phyloP scores from a whole-genome alignment of 441 rosid species.

The Brassica balearica region DNA sequence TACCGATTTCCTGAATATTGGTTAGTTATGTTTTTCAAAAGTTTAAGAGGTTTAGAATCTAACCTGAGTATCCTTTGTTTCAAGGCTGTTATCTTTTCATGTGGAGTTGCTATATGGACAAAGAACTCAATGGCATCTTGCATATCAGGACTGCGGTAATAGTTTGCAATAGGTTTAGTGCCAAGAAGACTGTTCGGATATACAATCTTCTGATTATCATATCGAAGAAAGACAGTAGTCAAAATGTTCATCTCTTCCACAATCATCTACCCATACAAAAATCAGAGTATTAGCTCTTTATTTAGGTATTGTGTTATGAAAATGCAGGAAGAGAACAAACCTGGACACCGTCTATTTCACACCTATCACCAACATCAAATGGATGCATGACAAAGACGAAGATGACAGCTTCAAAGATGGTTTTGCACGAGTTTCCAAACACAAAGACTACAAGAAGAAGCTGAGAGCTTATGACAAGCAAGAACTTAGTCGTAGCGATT shows the following conservation, averaged over 20 bases:
- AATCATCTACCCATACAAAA: conserved; percentile 32
- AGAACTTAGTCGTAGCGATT: conserved; percentile 46
- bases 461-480: conserved; percentile 47
- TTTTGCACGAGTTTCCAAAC: conserved; percentile 48
- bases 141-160: conserved; percentile 51
- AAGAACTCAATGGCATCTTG: conserved; percentile 48
- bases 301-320: neutral
- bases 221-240: conserved; percentile 46
- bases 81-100: conserved; percentile 41
- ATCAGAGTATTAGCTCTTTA: neutral
- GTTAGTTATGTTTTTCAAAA: neutral
- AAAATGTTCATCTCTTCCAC: conserved; percentile 52
- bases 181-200: conserved; percentile 47
- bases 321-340: conserved; percentile 27
- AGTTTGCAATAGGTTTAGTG: conserved; percentile 41
- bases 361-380: conserved; percentile 48
- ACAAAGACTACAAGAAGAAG: conserved; percentile 45
- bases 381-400: conserved; percentile 53
- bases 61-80: conserved; percentile 48
- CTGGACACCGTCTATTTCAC: conserved; percentile 49
- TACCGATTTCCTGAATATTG: neutral
- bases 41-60: neutral
- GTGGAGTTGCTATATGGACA: conserved; percentile 48
- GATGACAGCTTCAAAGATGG: conserved; percentile 47
- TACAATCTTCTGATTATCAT: conserved; percentile 46